Base-by-base conservation (phyloP, 305 asterid genomes). In the Fraxinus paxiana region DNA sequence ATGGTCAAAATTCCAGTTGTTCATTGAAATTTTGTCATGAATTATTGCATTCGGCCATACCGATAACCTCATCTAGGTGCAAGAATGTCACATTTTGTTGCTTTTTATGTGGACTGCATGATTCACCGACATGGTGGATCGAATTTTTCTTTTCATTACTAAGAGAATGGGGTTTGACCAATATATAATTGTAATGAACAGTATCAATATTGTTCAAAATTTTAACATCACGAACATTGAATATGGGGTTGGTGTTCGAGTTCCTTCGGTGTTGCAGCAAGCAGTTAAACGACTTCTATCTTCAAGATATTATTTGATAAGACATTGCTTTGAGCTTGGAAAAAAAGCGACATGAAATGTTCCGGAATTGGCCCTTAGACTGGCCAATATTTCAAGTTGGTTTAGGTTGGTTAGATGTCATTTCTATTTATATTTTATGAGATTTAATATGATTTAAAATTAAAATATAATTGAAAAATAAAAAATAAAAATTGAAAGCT, bases 21-120 rank as follows among this genome's bases (percentile, higher is more conserved):
- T 65, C 33, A 63, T 73, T 73, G 78, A 51, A 51, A 51, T n/a
- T 51, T 51, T 51, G 61, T 51, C 28, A 34, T 59, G n/a, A 31
- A 56, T 74, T 34, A 71, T 73, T 48, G 79, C 9, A 76, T 30
- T 28, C 26, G 83, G 38, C 85, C 73, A 67, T 76, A 76, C 12
- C 54, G 59, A 78, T 75, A 77, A 56, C 67, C 15, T 31, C 74
- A 61, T 74, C 61, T 83, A 77, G 86, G 82, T 59, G 80, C 84
- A 75, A 6, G 15, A 26, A 70, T 78, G 84, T 80, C 82, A 33
- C 81, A 22, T 75, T 69, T 48, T 46, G 30, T 71, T 18, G 10
- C 35, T 26, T 46, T 75, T 78, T 61, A 13, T 51, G 18, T 67
- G 41, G 33, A 41, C 77, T 4, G 20, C 6, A 48, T 48, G 22